Conservation (phyloP, 805 yeast genomes). For the Saccharomyces jurei region DNA sequence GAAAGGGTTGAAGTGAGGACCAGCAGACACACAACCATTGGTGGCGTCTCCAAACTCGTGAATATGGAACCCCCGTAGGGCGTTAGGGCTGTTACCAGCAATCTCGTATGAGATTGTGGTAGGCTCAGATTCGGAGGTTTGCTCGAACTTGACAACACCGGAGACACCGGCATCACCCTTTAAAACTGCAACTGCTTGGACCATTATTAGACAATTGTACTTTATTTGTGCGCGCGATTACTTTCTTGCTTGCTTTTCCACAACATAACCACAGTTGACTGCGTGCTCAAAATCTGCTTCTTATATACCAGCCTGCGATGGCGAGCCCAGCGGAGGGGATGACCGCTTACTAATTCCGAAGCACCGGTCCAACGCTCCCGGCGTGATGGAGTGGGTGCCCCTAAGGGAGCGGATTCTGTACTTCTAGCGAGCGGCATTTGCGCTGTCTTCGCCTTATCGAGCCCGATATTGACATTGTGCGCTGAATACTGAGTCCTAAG, state of each 20-base stretch:
- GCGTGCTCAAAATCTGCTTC: background rate
- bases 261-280: background rate
- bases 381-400: background rate
- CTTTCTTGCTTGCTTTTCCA: background rate
- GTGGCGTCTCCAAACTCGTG: constrained; percentile 95
- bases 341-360: background rate
- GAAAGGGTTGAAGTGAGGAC: constrained; percentile 94
- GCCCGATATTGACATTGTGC: background rate
- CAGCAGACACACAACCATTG: constrained; percentile 97
- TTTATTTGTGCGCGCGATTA: background rate
- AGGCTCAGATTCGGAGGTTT: constrained; percentile 67
- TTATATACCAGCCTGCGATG: background rate
- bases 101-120: constrained; percentile 85
- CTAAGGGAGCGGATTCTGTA: background rate
- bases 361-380: background rate
- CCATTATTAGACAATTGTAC: constrained; percentile 19
- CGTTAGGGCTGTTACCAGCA: constrained; percentile 79
- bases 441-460: background rate
- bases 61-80: constrained; percentile 93
- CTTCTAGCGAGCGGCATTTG: background rate
- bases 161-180: constrained; percentile 90
- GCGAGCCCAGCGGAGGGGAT: background rate
- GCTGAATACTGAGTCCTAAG: background rate
- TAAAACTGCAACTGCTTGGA: constrained; percentile 75
- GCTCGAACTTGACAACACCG: constrained; percentile 85